Percentiles rank a stretch among this genome's conserved stretches.
Conservation (phyloP, 2,329 filamentous ascomycete genomes). For the Kalmusia sp. region DNA sequence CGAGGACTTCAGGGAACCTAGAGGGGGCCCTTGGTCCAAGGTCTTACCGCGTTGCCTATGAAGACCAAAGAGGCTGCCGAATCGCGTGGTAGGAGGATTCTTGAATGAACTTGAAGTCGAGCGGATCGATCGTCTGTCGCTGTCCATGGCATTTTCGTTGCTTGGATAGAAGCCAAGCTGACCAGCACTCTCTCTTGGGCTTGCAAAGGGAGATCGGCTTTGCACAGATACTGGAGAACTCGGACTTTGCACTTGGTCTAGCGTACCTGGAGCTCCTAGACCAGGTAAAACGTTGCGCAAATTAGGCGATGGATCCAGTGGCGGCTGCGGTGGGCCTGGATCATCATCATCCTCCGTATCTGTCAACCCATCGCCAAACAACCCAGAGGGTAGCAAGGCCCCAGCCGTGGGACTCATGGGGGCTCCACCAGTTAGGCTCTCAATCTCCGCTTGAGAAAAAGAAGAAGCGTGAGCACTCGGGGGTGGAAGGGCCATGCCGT, state of each 20-base stretch:
- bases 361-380: slow-evolving; percentile 64
- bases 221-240: slow-evolving; percentile 52
- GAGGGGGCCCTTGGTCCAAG: slow-evolving; percentile 65
- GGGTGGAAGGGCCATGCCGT: slow-evolving; percentile 64
- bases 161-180: slow-evolving; percentile 50
- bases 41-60: slow-evolving; percentile 69
- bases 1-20: slow-evolving; percentile 73
- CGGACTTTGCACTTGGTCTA: slow-evolving; percentile 44
- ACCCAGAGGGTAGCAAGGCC: slow-evolving; percentile 73
- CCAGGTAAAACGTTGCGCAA: slow-evolving; percentile 47
- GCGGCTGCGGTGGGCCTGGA: slow-evolving; percentile 28
- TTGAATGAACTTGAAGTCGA: slow-evolving; percentile 59
- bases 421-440: slow-evolving; percentile 67
- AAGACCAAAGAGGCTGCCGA: slow-evolving; percentile 65
- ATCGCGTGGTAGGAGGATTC: slow-evolving; percentile 58
- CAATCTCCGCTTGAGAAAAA: slow-evolving; percentile 68
- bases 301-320: slow-evolving; percentile 38
- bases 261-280: slow-evolving; percentile 49
- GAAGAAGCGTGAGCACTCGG: slow-evolving; percentile 31
- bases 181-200: slow-evolving; percentile 54
- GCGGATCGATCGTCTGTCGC: slow-evolving; percentile 54
- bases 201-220: slow-evolving; percentile 56
- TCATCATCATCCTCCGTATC: slow-evolving; percentile 43
- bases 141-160: slow-evolving; percentile 51
- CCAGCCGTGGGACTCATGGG: slow-evolving; percentile 81